Conservation (phyloP, 768 basidiomycete genomes). For the Lentinula edodes region DNA sequence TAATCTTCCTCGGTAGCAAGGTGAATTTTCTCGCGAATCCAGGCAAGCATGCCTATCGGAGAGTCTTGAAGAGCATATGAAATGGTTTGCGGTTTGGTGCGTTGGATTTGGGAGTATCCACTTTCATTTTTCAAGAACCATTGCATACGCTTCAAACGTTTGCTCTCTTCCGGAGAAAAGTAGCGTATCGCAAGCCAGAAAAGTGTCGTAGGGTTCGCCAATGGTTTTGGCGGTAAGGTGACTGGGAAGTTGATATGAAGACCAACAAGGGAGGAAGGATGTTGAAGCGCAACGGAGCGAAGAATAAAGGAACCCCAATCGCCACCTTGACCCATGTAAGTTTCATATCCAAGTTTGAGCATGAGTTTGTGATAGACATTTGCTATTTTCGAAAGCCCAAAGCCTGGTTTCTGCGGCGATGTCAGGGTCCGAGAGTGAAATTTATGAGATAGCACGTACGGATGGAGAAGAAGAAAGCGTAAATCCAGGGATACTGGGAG, state of each 20-base stretch:
- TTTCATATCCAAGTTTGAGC: conserved; percentile 23
- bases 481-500: conserved; percentile 27
- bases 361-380: conserved; percentile 28
- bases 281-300: conserved; percentile 20
- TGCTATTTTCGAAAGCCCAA: conserved; percentile 18
- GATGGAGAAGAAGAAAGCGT: conserved; percentile 26
- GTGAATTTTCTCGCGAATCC: conserved; percentile 40
- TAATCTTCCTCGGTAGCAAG: conserved; percentile 16
- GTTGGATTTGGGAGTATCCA: conserved; percentile 33
- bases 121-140: conserved; percentile 23
- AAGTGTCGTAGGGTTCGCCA: conserved; percentile 17
- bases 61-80: conserved; percentile 45
- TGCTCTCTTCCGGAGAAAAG: conserved; percentile 26
- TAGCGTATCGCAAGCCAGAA: conserved; percentile 22
- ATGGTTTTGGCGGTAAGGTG: conserved; percentile 17
- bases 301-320: conserved; percentile 27
- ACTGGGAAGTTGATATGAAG: conserved; percentile 24
- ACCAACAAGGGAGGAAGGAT: conserved; percentile 20
- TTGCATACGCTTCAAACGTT: conserved; percentile 19
- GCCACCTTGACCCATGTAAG: conserved; percentile 26
- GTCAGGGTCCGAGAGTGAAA: neutral
- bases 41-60: conserved; percentile 42
- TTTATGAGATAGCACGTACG: conserved; percentile 8
- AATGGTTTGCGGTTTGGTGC: conserved; percentile 39
- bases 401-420: conserved; percentile 17